phyloP scores from a whole-genome alignment of 805 yeast genomes.

The Sungouiella thailandica region DNA sequence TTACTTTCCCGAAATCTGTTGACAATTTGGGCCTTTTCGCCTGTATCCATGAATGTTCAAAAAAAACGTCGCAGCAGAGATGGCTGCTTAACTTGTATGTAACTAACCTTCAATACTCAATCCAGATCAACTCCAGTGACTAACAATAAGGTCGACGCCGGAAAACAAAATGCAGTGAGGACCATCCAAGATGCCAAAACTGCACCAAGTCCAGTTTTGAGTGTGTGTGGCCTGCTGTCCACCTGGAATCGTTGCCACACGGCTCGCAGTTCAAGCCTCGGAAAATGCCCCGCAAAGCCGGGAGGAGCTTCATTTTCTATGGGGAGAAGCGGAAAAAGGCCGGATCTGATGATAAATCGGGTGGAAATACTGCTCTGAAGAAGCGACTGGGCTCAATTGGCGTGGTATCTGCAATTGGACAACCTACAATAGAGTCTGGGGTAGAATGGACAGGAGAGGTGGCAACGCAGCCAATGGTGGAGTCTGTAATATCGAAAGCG shows the following conservation, averaged over 20 bases:
- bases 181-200: background rate
- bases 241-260: background rate
- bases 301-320: background rate
- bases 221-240: slow-evolving; percentile 2
- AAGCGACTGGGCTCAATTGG: too few relatives aligned
- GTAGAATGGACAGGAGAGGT: too few relatives aligned
- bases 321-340: background rate
- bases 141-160: slow-evolving; percentile 3
- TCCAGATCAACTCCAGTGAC: background rate
- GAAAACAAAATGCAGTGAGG: slow-evolving; percentile 3
- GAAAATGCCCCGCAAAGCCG: background rate
- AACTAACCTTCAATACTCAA: background rate
- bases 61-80: slow-evolving; percentile 1
- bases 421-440: too few relatives aligned
- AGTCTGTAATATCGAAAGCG: too few relatives aligned
- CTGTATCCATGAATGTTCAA: background rate
- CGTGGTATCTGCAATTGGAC: too few relatives aligned
- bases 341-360: too few relatives aligned
- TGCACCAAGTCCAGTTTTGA: slow-evolving; percentile 1
- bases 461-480: too few relatives aligned
- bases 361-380: too few relatives aligned
- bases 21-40: too few relatives aligned
- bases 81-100: slow-evolving; percentile 5
- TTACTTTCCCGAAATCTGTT: too few relatives aligned
- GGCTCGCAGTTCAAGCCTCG: background rate